These are phyloP conservation scores for Exophiala dermatitidis DNA, from an alignment of 2,329 filamentous ascomycete species.

Conservation along the genomic window DNA sequence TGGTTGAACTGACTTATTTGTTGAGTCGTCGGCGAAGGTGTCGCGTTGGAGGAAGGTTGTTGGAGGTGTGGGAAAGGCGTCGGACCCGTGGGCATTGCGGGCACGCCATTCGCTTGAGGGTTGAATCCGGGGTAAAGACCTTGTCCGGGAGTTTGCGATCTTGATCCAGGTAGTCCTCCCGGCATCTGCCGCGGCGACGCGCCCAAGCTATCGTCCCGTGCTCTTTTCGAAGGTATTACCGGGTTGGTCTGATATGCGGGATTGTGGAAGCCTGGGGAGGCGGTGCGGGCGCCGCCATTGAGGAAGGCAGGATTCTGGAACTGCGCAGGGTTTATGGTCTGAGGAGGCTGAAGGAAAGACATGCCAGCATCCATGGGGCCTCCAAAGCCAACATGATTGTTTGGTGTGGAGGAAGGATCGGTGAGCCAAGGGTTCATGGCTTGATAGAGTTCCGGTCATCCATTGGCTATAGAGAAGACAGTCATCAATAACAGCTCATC, in stretches of 20 bases:
- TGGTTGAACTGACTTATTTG: conserved; percentile 62
- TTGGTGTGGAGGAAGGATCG: conserved; percentile 43
- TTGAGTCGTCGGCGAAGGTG: conserved; percentile 81
- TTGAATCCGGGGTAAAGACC: conserved; percentile 65
- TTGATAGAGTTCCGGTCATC: conserved; percentile 39
- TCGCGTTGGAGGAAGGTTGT: conserved; percentile 74
- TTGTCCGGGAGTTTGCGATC: conserved; percentile 87
- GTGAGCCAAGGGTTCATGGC: conserved; percentile 48
- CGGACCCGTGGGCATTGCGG: conserved; percentile 54
- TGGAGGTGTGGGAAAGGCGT: conserved; percentile 76
- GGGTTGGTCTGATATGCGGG: conserved; percentile 75
- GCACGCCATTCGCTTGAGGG: conserved; percentile 54
- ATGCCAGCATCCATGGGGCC: conserved; percentile 41
- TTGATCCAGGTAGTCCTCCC: conserved; percentile 68
- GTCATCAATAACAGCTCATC: conserved; percentile 28
- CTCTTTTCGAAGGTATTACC: conserved; percentile 83
- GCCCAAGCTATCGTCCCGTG: conserved; percentile 74
- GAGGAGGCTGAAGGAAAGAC: conserved; percentile 43
- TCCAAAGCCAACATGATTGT: conserved; percentile 45
- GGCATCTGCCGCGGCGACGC: conserved; percentile 72
- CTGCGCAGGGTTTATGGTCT: conserved; percentile 45
- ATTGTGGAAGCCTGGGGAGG: conserved; percentile 70
- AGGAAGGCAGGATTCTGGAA: conserved; percentile 57
- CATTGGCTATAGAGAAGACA: conserved; percentile 36
- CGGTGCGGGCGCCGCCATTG: conserved; percentile 77